Conservation (phyloP, 495 filamentous ascomycete genomes). For the Hypoxylon intermedium region DNA sequence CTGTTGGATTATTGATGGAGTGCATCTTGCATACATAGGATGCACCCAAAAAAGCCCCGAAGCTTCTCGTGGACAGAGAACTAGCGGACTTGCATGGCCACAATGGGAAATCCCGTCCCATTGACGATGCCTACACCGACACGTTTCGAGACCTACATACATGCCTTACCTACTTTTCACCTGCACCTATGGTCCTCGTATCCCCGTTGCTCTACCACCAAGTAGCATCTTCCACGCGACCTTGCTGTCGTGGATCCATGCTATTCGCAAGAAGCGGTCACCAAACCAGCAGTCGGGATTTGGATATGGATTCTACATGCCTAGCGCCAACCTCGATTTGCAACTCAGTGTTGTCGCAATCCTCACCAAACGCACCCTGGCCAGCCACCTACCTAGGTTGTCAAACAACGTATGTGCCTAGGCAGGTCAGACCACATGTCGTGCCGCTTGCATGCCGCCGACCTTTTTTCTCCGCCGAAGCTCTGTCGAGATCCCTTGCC, state of each 20-base stretch:
- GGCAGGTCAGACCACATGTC: neutral
- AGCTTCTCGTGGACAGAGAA: slow-evolving; percentile 24
- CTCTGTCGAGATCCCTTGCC: too few species aligned
- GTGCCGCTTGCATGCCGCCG: slow-evolving; percentile 2
- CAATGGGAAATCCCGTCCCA: slow-evolving; percentile 23
- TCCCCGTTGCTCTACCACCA: slow-evolving; percentile 30
- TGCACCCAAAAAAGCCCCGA: slow-evolving; percentile 12
- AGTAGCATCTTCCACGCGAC: slow-evolving; percentile 37
- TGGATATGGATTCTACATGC: slow-evolving; percentile 21
- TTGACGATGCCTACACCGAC: slow-evolving; percentile 39
- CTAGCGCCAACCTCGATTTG: slow-evolving; percentile 2
- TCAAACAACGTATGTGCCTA: too few species aligned
- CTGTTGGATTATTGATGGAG: slow-evolving; percentile 26
- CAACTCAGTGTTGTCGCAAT: slow-evolving; percentile 5
- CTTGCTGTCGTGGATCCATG: slow-evolving; percentile 34
- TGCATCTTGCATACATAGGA: slow-evolving; percentile 28
- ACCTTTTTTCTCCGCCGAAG: neutral
- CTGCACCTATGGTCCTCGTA: slow-evolving; percentile 25
- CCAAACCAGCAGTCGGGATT: slow-evolving; percentile 18
- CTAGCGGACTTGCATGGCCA: slow-evolving; percentile 24
- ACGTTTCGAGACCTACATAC: slow-evolving; percentile 22
- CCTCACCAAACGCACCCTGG: slow-evolving; percentile 12
- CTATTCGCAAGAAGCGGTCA: slow-evolving; percentile 40
- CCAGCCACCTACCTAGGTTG: slow-evolving; percentile 16
- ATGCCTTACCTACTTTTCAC: slow-evolving; percentile 31